These are phyloP conservation scores for Penicillium nordicum DNA, from an alignment of 2,329 filamentous ascomycete genomes.

Conservation along the genomic window DNA sequence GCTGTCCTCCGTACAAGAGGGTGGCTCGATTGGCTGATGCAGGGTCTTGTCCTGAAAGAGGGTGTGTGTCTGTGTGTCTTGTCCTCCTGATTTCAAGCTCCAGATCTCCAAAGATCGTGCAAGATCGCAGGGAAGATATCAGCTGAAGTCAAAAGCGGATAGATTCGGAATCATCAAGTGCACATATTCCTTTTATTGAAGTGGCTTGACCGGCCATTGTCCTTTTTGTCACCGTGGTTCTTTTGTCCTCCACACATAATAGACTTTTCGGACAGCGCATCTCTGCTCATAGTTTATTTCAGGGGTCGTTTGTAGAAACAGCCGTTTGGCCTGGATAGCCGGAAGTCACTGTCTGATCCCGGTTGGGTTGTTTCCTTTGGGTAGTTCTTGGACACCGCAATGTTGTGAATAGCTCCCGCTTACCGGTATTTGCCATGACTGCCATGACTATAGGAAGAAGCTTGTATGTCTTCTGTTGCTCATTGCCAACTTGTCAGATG, in stretches of 20 bases:
- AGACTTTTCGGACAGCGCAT: slow-evolving; percentile 9
- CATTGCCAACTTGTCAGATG: slow-evolving; percentile 7
- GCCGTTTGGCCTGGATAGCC: slow-evolving; percentile 17
- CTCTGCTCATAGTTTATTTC: not conserved
- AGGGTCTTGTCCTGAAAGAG: slow-evolving; percentile 8
- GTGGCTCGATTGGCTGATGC: slow-evolving; percentile 13
- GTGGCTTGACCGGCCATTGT: not conserved
- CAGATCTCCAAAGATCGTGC: not conserved
- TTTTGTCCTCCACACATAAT: not conserved
- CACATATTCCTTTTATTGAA: not conserved
- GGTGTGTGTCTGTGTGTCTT: slow-evolving; percentile 1
- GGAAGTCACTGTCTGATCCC: slow-evolving; percentile 16
- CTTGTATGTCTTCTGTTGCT: slow-evolving; percentile 20
- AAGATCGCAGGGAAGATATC: slow-evolving; percentile 4
- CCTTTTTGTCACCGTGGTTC: not conserved
- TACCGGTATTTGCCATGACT: slow-evolving; percentile 3
- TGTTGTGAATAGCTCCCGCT: slow-evolving; percentile 7
- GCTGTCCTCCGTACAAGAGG: not conserved
- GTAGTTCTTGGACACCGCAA: slow-evolving; percentile 6
- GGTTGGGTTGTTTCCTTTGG: slow-evolving; percentile 3
- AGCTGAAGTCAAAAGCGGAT: slow-evolving; percentile 2
- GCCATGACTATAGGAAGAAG: slow-evolving; percentile 8
- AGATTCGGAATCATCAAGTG: slow-evolving; percentile 11
- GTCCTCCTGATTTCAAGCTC: slow-evolving; percentile 2
- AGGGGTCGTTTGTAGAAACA: slow-evolving; percentile 16